A percentile compares a stretch with the other conserved stretches of the same genome.
These are phyloP conservation scores for Stentor coeruleus DNA, from an alignment of 73 alveolate genomes.

Conservation along the genomic window DNA sequence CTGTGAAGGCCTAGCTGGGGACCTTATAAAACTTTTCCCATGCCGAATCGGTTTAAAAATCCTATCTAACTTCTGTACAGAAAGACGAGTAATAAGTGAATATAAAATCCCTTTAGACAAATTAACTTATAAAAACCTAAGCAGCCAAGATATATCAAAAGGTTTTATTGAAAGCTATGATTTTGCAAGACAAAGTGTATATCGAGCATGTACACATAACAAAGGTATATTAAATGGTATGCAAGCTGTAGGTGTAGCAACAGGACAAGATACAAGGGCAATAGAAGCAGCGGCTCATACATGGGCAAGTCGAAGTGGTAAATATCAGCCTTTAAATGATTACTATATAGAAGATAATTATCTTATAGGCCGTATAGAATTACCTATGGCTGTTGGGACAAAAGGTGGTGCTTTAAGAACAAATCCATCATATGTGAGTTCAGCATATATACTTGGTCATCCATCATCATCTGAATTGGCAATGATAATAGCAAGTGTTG, in stretches of 20 bases:
- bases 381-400: constrained; percentile 94
- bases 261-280: constrained; percentile 98
- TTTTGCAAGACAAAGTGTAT: constrained; percentile 83
- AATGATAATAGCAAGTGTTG: constrained; percentile 87
- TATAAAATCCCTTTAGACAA: constrained; percentile 72
- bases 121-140: constrained; percentile 68
- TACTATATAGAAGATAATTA: constrained; percentile 61
- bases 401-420: constrained; percentile 94
- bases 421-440: constrained; percentile 74
- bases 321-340: constrained; percentile 84
- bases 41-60: constrained; percentile 88
- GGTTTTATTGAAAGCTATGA: constrained; percentile 83
- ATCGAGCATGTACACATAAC: constrained; percentile 97
- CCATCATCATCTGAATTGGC: constrained; percentile 83
- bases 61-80: constrained; percentile 84
- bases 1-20: constrained; percentile 82
- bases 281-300: constrained; percentile 95
- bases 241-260: constrained; percentile 96
- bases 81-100: constrained; percentile 80
- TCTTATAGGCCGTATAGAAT: constrained; percentile 74
- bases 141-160: constrained; percentile 87
- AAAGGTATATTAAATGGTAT: constrained; percentile 99
- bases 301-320: constrained; percentile 82
- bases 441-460: constrained; percentile 60
- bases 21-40: constrained; percentile 56